These are phyloP conservation scores for Chaetoscypha palmicola DNA, from an alignment of 2,329 filamentous ascomycete species.

Conservation along the genomic window DNA sequence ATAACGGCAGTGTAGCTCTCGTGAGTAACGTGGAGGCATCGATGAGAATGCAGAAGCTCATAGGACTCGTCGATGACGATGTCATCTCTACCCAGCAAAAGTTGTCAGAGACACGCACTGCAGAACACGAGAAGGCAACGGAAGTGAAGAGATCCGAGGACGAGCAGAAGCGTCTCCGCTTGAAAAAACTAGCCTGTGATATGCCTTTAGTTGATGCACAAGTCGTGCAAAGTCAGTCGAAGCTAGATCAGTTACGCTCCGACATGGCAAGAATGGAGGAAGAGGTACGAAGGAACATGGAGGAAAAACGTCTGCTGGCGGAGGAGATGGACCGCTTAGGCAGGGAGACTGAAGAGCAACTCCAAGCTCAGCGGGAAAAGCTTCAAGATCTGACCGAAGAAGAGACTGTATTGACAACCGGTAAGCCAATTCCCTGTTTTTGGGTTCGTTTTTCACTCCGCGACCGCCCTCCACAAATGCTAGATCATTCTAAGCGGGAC, in stretches of 20 bases:
- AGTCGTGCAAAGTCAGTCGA: constrained; percentile 25
- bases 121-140: constrained; percentile 19
- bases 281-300: constrained; percentile 25
- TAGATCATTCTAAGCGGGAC: neutral
- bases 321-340: constrained; percentile 31
- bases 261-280: constrained; percentile 30
- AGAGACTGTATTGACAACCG: constrained; percentile 17
- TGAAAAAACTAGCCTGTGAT: constrained; percentile 29
- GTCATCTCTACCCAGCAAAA: constrained; percentile 21
- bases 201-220: constrained; percentile 30
- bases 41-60: constrained; percentile 24
- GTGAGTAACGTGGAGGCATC: constrained; percentile 23
- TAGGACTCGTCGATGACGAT: constrained; percentile 17
- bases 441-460: too few species aligned
- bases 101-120: constrained; percentile 22
- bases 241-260: constrained; percentile 26
- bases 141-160: constrained; percentile 22
- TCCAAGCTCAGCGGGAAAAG: constrained; percentile 31
- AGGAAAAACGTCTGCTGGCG: constrained; percentile 29
- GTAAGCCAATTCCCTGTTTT: constrained; percentile 21
- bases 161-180: constrained; percentile 28
- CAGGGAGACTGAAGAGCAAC: constrained; percentile 30
- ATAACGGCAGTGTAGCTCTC: constrained; percentile 4
- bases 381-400: constrained; percentile 25
- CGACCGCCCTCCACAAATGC: neutral